Evolutionary conservation across 2,329 filamentous ascomycete genomes (phyloP), one percentile per base, ranked within the genome.

Genomic region (Aspergillus calidoustus): DNA sequence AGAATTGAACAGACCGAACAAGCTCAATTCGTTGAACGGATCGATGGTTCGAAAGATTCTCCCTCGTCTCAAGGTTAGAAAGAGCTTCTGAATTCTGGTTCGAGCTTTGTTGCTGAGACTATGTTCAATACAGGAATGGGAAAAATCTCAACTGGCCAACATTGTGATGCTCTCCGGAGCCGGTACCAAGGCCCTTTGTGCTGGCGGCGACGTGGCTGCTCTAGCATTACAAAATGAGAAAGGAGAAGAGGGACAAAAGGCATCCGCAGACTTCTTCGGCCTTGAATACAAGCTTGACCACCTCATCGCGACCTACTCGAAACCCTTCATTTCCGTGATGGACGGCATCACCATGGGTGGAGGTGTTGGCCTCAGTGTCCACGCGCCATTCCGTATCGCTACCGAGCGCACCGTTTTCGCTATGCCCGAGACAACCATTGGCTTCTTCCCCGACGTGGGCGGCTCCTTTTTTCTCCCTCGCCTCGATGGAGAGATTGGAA

Each of bases 261-360:
- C 84, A 70, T 96, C 93, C 30, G 82, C 86, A 52, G 88, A 93
- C 55, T 99, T 96, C 83, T 99, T 99, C 76, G 92, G 82, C 13
- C 88, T 95, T 60, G 96, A 99, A 88, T 99, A 98, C 84, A 90
- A 92, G 81, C 88, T 99, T 65, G 91, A 99, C 76, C 95, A 99
- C 79, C 84, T 94, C 69, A 97, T 99, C 74, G 91, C 95, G 23
- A 97, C 93, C 43, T 97, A 97, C 81, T 76, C 83, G 64, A 99
- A 97, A 82, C 95, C 95, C 0, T 96, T 95, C 74, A 87, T 99
- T 56, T 91, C 95, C 34, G 91, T 98, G 74, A 96, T 99, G 89
- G 95, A 99, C 74, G 95, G 95, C 62, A 91, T 97, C 77, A 99
- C 96, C 56, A 99, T 99, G 95, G 95, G 95, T 59, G 95, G 95